phyloP scores from a whole-genome alignment of 495 filamentous ascomycete species.

The Lasiosphaeria miniovina region DNA sequence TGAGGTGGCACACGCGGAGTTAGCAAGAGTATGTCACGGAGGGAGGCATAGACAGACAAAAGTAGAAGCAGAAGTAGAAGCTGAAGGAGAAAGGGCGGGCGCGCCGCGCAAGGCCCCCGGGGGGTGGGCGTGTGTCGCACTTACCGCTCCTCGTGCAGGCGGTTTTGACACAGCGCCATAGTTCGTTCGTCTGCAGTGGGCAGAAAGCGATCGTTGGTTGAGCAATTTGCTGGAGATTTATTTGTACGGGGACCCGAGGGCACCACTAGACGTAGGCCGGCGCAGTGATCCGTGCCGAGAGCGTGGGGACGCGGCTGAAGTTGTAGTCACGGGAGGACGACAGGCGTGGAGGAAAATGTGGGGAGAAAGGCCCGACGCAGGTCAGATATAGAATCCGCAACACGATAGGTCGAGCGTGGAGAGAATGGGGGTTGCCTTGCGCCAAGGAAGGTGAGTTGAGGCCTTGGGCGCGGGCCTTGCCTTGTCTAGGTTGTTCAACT shows the following conservation, averaged over 20 bases:
- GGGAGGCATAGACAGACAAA: background rate
- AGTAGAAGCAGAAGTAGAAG: background rate
- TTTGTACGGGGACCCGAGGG: background rate
- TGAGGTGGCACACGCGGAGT: conserved; percentile 4
- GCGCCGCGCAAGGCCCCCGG: background rate
- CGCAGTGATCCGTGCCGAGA: conserved; percentile 15
- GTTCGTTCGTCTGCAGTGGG: conserved; percentile 7
- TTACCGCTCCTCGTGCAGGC: conserved; percentile 88
- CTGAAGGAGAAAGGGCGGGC: background rate
- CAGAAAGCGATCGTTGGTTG: conserved; percentile 3
- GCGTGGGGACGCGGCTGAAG: conserved; percentile 22
- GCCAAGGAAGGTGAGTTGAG: conserved; percentile 1
- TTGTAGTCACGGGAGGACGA: conserved; percentile 20
- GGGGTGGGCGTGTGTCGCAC: conserved; percentile 14
- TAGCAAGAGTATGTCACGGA: conserved; percentile 12
- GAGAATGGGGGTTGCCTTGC: conserved; percentile 9
- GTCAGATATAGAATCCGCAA: conserved; percentile 15
- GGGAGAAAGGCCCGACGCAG: conserved; percentile 21
- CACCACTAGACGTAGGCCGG: background rate
- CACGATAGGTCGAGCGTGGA: conserved; percentile 4
- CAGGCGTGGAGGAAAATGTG: conserved; percentile 9
- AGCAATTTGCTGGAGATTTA: background rate
- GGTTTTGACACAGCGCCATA: conserved; percentile 88
- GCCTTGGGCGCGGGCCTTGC: background rate
- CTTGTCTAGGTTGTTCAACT: background rate